Evolutionary conservation across 805 yeast genomes (phyloP), one percentile per base, ranked within the genome.

Genomic region (Sugiyamaella qingdaonensis): DNA sequence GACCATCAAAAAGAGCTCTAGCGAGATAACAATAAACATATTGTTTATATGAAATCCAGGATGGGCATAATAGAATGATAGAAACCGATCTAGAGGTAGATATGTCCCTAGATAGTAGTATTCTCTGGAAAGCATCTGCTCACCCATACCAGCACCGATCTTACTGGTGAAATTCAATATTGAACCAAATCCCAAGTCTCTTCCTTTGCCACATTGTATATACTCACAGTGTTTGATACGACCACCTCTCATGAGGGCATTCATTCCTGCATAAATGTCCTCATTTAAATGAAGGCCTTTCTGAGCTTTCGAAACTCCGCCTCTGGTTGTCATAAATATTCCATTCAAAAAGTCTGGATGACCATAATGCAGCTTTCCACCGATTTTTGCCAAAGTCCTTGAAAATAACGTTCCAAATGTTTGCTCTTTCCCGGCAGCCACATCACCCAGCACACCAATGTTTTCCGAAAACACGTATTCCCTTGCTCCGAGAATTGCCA

Each of bases 61-160:
- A 63, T 87, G 95, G 1, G 92, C 95, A 66, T 85, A 87, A 68
- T 82, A 87, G 67, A 87, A 86, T 0, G 92, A 83, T 54, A 86
- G 70, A 71, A 87, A 86, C 61, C 94, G 74, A 64, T 87, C 94
- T 56, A 86, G 70, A 1, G 92, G 89, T 35, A 87, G 71, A 57
- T 85, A 88, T 2, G 90, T 82, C 1, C 91, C 86, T 57, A 87
- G 73, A 64, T 86, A 86, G 67, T 80, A 87, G 68, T 86, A 86
- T 66, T 87, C 95, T 61, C 95, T 76, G 2, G 92, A 86, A 53
- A 87, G 74, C 80, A 86, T 82, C 65, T 87, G 95, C 64, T 87
- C 95, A 46, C 94, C 92, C 95, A 87, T 87, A 54, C 94, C 95
- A 51, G 94, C 88, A 46, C 95, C 95, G 68, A 87, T 86, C 64